Conservation (phyloP, 306 rosid genomes). For the Abrus pulchellus region DNA sequence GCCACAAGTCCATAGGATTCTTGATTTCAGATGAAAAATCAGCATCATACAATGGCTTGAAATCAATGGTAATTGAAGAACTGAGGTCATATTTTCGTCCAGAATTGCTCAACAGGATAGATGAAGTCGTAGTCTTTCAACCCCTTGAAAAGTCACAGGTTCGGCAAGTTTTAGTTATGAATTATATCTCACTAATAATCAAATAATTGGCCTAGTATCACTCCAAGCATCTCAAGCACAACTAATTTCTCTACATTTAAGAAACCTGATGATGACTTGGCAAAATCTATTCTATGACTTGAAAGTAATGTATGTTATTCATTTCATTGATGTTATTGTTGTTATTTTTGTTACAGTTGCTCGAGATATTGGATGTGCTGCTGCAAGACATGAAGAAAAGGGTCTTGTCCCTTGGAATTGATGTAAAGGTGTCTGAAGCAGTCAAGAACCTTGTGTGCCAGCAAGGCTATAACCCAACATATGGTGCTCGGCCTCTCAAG, state of each 20-base stretch:
- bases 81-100: slow-evolving; percentile 90
- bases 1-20: slow-evolving; percentile 74
- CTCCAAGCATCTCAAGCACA: neutral
- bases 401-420: slow-evolving; percentile 64
- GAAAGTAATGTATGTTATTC: neutral
- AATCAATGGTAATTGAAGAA: slow-evolving; percentile 82
- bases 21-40: slow-evolving; percentile 65
- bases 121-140: slow-evolving; percentile 90
- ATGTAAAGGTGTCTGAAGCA: slow-evolving; percentile 76
- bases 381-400: slow-evolving; percentile 77
- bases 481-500: slow-evolving; percentile 89
- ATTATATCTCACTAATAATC: slow-evolving; percentile 10
- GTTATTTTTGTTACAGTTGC: slow-evolving; percentile 61
- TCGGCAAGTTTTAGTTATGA: slow-evolving; percentile 44
- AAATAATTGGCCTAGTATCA: neutral
- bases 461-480: slow-evolving; percentile 72
- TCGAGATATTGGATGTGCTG: slow-evolving; percentile 71
- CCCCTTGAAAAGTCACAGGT: slow-evolving; percentile 89
- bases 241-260: neutral
- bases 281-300: neutral
- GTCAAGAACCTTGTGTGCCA: slow-evolving; percentile 68
- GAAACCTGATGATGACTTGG: neutral
- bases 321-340: slow-evolving; percentile 19
- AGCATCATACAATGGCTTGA: slow-evolving; percentile 74
- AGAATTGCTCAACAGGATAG: slow-evolving; percentile 91